These are phyloP conservation scores for Allantophomopsis cytisporea DNA, from an alignment of 2,329 filamentous ascomycete species.

Conservation along the genomic window DNA sequence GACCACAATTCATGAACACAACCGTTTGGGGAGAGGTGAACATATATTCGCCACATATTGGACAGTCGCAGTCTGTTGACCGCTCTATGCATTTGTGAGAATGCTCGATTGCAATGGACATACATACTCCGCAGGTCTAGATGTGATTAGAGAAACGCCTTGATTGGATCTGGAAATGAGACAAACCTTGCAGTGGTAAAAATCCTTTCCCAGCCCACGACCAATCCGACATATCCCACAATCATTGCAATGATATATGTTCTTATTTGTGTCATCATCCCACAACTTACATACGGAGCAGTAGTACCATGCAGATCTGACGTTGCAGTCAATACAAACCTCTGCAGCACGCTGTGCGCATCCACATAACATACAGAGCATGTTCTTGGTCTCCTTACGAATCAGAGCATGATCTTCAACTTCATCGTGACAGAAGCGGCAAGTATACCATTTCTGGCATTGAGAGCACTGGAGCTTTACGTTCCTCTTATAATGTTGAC, in stretches of 20 bases:
- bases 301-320: constrained; percentile 76
- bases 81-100: constrained; percentile 91
- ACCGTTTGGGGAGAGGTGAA: constrained; percentile 83
- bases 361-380: constrained; percentile 94
- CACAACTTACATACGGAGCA: constrained; percentile 92
- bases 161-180: background rate
- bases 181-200: constrained; percentile 89
- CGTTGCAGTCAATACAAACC: constrained; percentile 63
- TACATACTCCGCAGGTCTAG: constrained; percentile 84
- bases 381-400: constrained; percentile 75
- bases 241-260: constrained; percentile 91
- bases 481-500: constrained; percentile 86
- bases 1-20: constrained; percentile 89
- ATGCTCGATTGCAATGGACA: constrained; percentile 72
- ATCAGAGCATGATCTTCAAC: constrained; percentile 67
- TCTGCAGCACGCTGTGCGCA: constrained; percentile 74
- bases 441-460: constrained; percentile 88
- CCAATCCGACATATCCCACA: constrained; percentile 92
- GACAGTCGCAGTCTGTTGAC: constrained; percentile 89
- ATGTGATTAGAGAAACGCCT: constrained; percentile 1
- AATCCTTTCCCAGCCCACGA: constrained; percentile 86
- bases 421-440: constrained; percentile 85
- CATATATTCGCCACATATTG: constrained; percentile 93
- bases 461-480: constrained; percentile 90
- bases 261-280: constrained; percentile 84